phyloP scores from a whole-genome alignment of 2,329 filamentous ascomycete genomes.

The Penicillium sp. region DNA sequence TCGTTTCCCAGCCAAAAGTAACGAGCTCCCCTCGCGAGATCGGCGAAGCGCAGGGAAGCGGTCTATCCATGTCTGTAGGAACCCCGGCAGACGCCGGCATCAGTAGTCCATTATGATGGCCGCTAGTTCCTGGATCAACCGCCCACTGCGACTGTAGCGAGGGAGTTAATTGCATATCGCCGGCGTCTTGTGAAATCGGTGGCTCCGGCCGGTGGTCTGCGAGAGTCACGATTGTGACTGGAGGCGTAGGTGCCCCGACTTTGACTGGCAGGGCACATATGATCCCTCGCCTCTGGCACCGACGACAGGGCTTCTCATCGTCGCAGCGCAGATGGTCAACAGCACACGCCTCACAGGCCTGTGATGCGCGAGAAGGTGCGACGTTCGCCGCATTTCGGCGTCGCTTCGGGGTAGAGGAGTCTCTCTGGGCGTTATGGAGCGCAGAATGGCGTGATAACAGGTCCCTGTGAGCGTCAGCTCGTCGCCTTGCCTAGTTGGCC shows the following conservation, averaged over 20 bases:
- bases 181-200: background rate
- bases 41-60: background rate
- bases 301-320: constrained; percentile 37
- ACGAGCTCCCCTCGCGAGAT: constrained; percentile 10
- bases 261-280: constrained; percentile 1
- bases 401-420: background rate
- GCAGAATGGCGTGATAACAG: constrained; percentile 2
- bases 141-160: background rate
- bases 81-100: too few relatives aligned
- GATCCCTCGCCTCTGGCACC: constrained; percentile 34
- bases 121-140: too few relatives aligned
- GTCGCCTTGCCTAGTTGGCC: background rate
- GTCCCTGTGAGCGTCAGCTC: constrained; percentile 27
- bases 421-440: constrained; percentile 4
- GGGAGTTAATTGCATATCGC: background rate
- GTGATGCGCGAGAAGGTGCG: constrained; percentile 24
- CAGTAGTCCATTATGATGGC: background rate
- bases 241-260: background rate
- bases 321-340: constrained; percentile 37
- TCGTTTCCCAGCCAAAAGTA: constrained; percentile 23
- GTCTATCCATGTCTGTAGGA: background rate
- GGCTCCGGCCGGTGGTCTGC: background rate
- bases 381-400: constrained; percentile 11
- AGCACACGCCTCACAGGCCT: constrained; percentile 36
- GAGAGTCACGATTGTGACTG: background rate